Percentiles rank a stretch among this genome's conserved stretches.
Evolutionary conservation across 768 basidiomycete genomes (phyloP).

Genomic region (Rhodocollybia butyracea): DNA sequence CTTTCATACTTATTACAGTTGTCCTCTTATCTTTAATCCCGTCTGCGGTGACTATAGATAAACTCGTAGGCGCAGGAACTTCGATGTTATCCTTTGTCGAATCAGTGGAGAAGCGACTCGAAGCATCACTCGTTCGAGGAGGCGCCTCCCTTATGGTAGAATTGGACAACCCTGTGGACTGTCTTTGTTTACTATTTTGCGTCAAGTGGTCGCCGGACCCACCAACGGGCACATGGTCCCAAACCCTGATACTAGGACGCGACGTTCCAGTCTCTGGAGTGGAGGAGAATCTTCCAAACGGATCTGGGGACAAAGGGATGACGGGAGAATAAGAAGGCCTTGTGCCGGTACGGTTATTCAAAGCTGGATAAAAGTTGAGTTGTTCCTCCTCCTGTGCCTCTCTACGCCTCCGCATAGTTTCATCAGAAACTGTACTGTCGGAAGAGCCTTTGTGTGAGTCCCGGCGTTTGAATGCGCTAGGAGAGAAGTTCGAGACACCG

Average conservation of each 20-base stretch:
- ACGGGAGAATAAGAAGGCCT: conserved; percentile 59
- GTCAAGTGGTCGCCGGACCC: conserved; percentile 15
- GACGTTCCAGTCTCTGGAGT: conserved; percentile 26
- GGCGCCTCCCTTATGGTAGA: conserved; percentile 13
- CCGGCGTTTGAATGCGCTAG: conserved; percentile 36
- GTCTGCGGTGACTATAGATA: background rate
- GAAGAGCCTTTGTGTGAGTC: conserved; percentile 14
- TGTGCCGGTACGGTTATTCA: conserved; percentile 15
- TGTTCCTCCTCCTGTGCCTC: conserved; percentile 55
- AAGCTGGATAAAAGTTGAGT: conserved; percentile 41
- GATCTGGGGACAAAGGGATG: conserved; percentile 85
- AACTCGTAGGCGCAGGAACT: background rate
- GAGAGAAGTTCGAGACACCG: conserved; percentile 61
- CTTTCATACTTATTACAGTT: conserved; percentile 70
- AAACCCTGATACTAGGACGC: conserved; percentile 7
- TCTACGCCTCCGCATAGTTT: conserved; percentile 45
- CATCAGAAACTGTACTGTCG: conserved; percentile 31
- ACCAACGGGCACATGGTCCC: conserved; percentile 41
- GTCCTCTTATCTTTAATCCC: conserved; percentile 24
- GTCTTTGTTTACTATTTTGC: background rate
- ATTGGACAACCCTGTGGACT: conserved; percentile 7
- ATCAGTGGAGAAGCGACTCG: conserved; percentile 77
- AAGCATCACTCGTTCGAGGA: conserved; percentile 26
- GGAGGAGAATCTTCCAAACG: conserved; percentile 73
- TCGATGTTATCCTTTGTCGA: conserved; percentile 43